Conservation (phyloP, 2,329 filamentous ascomycete species). For the Penicillium sp. region DNA sequence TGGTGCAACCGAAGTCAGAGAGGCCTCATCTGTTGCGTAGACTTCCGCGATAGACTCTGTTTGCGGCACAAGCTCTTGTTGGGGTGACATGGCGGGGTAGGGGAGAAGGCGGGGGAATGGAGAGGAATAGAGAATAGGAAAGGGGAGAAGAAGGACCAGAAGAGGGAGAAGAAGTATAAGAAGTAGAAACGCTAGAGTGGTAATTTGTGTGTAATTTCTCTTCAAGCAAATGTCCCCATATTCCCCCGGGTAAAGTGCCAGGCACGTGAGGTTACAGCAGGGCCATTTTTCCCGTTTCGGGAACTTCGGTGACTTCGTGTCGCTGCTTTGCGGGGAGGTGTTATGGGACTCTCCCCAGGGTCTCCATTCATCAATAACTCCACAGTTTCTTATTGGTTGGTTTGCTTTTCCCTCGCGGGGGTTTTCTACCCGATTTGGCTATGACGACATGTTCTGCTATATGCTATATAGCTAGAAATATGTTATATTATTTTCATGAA, state of each 20-base stretch:
- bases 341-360: background rate
- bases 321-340: slow-evolving; percentile 12
- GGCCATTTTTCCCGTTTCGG: slow-evolving; percentile 3
- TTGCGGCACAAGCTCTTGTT: slow-evolving; percentile 56
- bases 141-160: background rate
- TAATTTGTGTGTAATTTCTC: background rate
- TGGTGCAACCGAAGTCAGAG: slow-evolving; percentile 60
- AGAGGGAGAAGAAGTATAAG: background rate
- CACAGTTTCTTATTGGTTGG: background rate
- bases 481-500: background rate
- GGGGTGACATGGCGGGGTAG: slow-evolving; percentile 32
- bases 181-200: background rate
- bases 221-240: background rate
- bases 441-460: background rate
- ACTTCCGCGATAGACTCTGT: slow-evolving; percentile 69
- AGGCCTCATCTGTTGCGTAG: slow-evolving; percentile 70
- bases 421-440: slow-evolving; percentile 2
- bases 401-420: background rate
- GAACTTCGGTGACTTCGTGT: slow-evolving; percentile 12
- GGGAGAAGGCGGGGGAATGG: background rate
- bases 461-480: too few relatives aligned
- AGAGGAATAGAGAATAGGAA: slow-evolving; percentile 1
- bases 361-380: background rate
- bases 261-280: slow-evolving; percentile 4
- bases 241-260: slow-evolving; percentile 13